Percentiles rank a stretch among this genome's conserved stretches.
These are phyloP conservation scores for Arabidopsis lyrata DNA, from an alignment of 441 rosid species.

Conservation along the genomic window DNA sequence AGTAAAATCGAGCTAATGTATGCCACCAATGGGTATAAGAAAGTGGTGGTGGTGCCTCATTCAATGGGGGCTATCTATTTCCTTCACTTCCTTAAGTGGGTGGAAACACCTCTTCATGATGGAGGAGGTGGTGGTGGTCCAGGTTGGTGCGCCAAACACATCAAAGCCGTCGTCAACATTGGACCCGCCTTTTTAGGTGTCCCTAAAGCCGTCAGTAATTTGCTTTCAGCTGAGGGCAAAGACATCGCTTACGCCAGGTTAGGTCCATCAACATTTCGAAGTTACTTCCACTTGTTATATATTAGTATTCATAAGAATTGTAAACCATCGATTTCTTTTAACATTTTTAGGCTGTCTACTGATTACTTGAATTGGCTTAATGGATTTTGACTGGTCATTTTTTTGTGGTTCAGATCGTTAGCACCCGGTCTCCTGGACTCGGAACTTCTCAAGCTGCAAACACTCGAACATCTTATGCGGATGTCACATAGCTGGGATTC, in stretches of 20 bases:
- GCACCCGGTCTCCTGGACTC: constrained; percentile 56
- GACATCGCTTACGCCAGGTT: constrained; percentile 62
- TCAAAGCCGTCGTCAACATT: constrained; percentile 71
- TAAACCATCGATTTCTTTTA: neutral
- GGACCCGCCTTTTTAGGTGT: constrained; percentile 69
- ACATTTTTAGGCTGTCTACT: neutral
- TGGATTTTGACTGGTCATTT: constrained; percentile 15
- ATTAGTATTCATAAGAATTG: neutral
- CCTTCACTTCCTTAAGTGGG: constrained; percentile 84
- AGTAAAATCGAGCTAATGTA: constrained; percentile 75
- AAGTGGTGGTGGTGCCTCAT: constrained; percentile 82
- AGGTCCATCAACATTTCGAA: constrained; percentile 18
- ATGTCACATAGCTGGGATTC: constrained; percentile 81
- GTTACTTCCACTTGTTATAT: neutral
- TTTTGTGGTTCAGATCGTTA: constrained; percentile 53
- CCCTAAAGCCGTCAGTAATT: constrained; percentile 62
- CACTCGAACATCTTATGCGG: constrained; percentile 60
- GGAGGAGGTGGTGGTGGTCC: constrained; percentile 71
- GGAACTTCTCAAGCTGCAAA: constrained; percentile 61
- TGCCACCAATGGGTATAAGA: constrained; percentile 59
- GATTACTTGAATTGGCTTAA: neutral
- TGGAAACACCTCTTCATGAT: constrained; percentile 61
- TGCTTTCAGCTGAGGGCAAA: constrained; percentile 65
- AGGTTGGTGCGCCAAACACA: constrained; percentile 71
- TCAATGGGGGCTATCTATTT: constrained; percentile 78